These are phyloP conservation scores for Alternaria brassicicola DNA, from an alignment of 2,329 filamentous ascomycete species.

Conservation along the genomic window DNA sequence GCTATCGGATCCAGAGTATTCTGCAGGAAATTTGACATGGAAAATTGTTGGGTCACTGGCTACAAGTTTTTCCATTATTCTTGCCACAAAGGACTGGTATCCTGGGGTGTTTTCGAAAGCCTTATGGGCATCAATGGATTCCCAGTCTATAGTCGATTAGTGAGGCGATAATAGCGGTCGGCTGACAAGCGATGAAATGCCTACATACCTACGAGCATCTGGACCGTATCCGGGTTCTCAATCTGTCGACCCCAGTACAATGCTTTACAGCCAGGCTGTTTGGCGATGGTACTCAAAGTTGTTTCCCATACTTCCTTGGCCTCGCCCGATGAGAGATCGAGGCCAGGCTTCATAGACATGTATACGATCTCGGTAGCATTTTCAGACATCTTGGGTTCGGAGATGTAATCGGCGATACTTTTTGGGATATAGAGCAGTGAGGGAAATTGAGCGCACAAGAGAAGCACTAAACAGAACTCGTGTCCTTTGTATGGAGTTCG, in stretches of 20 bases:
- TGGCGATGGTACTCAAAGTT: conserved; percentile 42
- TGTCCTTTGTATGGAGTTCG: neutral
- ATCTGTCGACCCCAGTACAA: conserved; percentile 48
- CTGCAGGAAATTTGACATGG: conserved; percentile 44
- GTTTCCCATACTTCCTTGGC: conserved; percentile 40
- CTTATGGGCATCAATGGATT: conserved; percentile 47
- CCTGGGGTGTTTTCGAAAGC: conserved; percentile 46
- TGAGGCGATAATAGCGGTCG: neutral
- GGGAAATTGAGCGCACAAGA: neutral
- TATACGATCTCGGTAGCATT: conserved; percentile 50
- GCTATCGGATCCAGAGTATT: conserved; percentile 19
- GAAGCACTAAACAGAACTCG: neutral
- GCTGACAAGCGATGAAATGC: conserved; percentile 12
- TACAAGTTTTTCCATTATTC: conserved; percentile 36
- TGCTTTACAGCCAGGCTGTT: conserved; percentile 46
- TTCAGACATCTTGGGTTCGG: conserved; percentile 23
- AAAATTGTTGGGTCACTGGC: conserved; percentile 33
- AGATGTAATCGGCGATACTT: neutral
- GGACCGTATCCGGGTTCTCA: conserved; percentile 48
- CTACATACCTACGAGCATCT: conserved; percentile 51
- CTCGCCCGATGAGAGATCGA: conserved; percentile 31
- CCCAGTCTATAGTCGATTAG: conserved; percentile 50
- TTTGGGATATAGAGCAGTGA: neutral
- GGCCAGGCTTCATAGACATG: conserved; percentile 47
- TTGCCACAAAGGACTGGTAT: conserved; percentile 50